Evolutionary conservation across 805 yeast species (phyloP).

Genomic region (Komagataella phaffii): DNA sequence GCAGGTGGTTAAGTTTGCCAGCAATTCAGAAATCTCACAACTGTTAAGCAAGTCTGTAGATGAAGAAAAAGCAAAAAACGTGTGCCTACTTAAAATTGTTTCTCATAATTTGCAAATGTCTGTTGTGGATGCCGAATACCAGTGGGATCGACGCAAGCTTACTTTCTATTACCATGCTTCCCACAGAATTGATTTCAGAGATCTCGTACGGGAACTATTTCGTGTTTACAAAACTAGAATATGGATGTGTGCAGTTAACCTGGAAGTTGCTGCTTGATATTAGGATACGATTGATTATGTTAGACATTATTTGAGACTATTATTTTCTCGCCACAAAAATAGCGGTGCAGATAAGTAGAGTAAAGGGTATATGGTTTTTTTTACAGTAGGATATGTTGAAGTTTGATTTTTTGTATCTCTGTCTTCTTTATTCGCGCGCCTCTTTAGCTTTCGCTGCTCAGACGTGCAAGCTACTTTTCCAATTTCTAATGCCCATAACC

Average conservation of each 20-base stretch:
- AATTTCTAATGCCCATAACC: background rate
- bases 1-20: constrained; percentile 51
- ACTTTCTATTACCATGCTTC: constrained; percentile 58
- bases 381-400: background rate
- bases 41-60: constrained; percentile 46
- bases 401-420: background rate
- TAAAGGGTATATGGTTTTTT: background rate
- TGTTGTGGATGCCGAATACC: constrained; percentile 70
- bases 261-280: constrained; percentile 2
- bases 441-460: no score
- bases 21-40: constrained; percentile 44
- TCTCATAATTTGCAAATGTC: constrained; percentile 38
- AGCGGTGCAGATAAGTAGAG: background rate
- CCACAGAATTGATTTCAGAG: constrained; percentile 65
- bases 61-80: constrained; percentile 53
- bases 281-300: background rate
- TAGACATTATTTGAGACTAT: background rate
- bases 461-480: no score
- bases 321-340: no score
- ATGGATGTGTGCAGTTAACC: constrained; percentile 71
- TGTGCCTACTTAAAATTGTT: constrained; percentile 45
- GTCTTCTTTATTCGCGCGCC: background rate
- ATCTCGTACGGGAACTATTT: constrained; percentile 62
- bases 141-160: constrained; percentile 72
- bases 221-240: constrained; percentile 67